These are phyloP conservation scores for Lophiostoma macrostomum DNA, from an alignment of 495 filamentous ascomycete species.

Conservation along the genomic window DNA sequence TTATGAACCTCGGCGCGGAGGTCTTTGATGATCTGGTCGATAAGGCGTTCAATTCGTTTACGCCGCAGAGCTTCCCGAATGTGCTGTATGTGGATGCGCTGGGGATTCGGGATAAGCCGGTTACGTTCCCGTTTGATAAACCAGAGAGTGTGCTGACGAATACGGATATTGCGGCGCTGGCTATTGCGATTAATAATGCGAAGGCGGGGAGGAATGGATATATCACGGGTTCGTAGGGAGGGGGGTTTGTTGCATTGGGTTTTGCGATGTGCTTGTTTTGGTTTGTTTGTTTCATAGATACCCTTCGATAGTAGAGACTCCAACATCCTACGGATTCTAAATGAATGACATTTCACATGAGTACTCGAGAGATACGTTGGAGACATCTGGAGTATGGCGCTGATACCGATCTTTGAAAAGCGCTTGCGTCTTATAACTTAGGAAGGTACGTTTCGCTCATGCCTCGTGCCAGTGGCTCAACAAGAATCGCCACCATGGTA, in stretches of 20 bases:
- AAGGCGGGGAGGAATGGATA: slow-evolving; percentile 23
- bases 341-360: too few species aligned
- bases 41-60: slow-evolving; percentile 29
- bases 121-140: slow-evolving; percentile 27
- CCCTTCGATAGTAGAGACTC: too few species aligned
- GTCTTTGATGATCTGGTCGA: slow-evolving; percentile 23
- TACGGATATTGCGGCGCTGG: slow-evolving; percentile 20
- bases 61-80: slow-evolving; percentile 28
- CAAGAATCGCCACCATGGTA: too few species aligned
- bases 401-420: too few species aligned
- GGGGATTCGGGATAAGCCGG: slow-evolving; percentile 26
- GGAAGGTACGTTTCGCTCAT: too few species aligned
- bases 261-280: not conserved
- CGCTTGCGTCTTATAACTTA: too few species aligned
- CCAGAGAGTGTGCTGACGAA: slow-evolving; percentile 8
- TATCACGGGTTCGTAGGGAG: slow-evolving; percentile 15
- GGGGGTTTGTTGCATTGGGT: not conserved
- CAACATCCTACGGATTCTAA: too few species aligned
- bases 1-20: slow-evolving; percentile 26
- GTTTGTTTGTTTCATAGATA: not conserved
- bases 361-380: too few species aligned
- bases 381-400: too few species aligned
- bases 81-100: slow-evolving; percentile 30
- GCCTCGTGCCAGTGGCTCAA: too few species aligned
- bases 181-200: slow-evolving; percentile 30